Evolutionary conservation across 2,329 filamentous ascomycete species (phyloP), one percentile per base, ranked within the genome.

Genomic region (Daldinia eschscholtzii): DNA sequence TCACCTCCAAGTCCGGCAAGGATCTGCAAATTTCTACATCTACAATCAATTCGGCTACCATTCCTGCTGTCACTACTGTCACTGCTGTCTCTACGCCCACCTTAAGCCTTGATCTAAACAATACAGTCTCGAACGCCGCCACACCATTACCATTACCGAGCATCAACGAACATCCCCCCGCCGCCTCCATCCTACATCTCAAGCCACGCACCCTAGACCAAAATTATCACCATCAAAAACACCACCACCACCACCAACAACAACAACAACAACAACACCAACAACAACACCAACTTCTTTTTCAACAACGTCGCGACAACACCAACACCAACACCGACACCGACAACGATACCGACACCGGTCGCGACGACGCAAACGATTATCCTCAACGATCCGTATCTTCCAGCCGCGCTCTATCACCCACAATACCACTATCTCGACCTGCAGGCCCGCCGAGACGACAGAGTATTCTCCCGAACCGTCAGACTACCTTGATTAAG

Each of bases 401-500:
- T 67, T 26, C 71, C 44, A 44, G 59, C 39, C 65, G 65, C 53
- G 42, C 58, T 7, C 20, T 71, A 20, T 62, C 68, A 4, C 69
- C 72, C 13, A 70, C 70, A 41, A 68, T 71, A 39, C 71, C 74
- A 26, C 67, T 73, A 58, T 60, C 72, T 57, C 76, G 80, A 53
- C 75, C 76, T 57, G 53, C 73, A 33, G 77, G 70, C n/a, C 75
- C 77, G 13, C 73, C 72, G 37, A 74, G 82, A 67, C 80, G 79
- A 61, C 84, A 85, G 74, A 85, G 83, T 69, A 77, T 85, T 53
- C 74, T 86, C 18, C 82, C 81, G 33, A 80, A 76, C 73, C 81
- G 78, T 69, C 85, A 84, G 73, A 81, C 80, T 42, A 81, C 78
- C 57, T 75, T 84, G 68, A 87, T 88, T 74, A 85, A 82, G 70